Evolutionary conservation across 495 filamentous ascomycete species (phyloP).

Genomic region (Aspergillus nanangensis): DNA sequence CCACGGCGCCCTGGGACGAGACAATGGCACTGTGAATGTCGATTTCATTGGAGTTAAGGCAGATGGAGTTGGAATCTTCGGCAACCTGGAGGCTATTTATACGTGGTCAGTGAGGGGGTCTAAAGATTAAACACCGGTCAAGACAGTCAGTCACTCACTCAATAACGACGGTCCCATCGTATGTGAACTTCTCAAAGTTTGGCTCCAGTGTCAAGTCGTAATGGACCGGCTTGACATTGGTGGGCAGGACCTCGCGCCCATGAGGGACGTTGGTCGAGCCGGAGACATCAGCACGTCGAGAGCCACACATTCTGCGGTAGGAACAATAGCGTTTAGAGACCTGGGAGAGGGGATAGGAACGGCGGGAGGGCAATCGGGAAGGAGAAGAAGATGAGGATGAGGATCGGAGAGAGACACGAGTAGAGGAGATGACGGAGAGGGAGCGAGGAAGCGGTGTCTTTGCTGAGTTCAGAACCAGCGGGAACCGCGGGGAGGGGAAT

Average conservation of each 20-base stretch:
- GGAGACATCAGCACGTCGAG: slow-evolving; percentile 35
- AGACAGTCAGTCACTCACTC: no score
- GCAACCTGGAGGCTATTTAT: slow-evolving; percentile 67
- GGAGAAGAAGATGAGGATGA: slow-evolving; percentile 21
- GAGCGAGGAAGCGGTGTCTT: slow-evolving; percentile 37
- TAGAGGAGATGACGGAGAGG: slow-evolving; percentile 21
- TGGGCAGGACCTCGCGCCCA: slow-evolving; percentile 61
- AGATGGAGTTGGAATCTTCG: slow-evolving; percentile 80
- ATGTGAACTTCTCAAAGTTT: slow-evolving; percentile 59
- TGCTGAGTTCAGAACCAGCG: slow-evolving; percentile 34
- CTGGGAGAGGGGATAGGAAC: slow-evolving; percentile 28
- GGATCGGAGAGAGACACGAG: slow-evolving; percentile 19
- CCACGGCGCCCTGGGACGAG: slow-evolving; percentile 35
- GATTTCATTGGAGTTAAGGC: slow-evolving; percentile 83
- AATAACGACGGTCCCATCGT: slow-evolving; percentile 59
- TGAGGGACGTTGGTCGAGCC: slow-evolving; percentile 48
- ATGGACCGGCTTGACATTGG: slow-evolving; percentile 63
- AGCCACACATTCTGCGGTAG: slow-evolving; percentile 47
- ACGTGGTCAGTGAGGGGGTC: no score
- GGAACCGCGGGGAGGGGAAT: slow-evolving; percentile 27
- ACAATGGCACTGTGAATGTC: slow-evolving; percentile 75
- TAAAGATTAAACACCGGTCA: no score
- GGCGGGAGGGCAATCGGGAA: slow-evolving; percentile 8
- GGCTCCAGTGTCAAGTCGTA: slow-evolving; percentile 66
- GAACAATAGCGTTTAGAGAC: slow-evolving; percentile 43